These are phyloP conservation scores for Epipyxis sp. DNA, from an alignment of 108 stramenopile genomes.

Conservation along the genomic window DNA sequence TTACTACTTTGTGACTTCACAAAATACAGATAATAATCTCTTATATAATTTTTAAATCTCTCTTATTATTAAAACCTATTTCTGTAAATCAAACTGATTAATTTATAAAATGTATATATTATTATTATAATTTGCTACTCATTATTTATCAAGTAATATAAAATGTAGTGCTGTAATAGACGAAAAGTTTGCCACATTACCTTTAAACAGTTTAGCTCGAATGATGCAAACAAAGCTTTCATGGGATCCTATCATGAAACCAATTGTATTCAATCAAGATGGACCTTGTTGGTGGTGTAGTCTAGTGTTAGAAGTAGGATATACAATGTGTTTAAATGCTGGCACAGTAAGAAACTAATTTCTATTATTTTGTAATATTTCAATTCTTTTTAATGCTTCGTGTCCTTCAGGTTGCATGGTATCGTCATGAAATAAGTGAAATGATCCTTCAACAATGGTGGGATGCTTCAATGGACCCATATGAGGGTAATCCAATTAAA, in stretches of 20 bases:
- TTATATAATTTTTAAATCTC: no score
- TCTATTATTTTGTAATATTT: no score
- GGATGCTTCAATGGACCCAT: slow-evolving; percentile 25
- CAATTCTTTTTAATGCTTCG: no score
- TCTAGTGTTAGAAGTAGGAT: slow-evolving; percentile 7
- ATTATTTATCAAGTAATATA: no score
- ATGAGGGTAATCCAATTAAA: slow-evolving; percentile 23
- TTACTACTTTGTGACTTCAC: no score
- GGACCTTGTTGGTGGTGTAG: slow-evolving; percentile 34
- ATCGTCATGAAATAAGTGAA: slow-evolving; percentile 23
- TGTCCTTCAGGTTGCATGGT: no score
- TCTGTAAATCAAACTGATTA: no score
- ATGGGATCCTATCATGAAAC: slow-evolving; percentile 25
- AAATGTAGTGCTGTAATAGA: slow-evolving; percentile 18
- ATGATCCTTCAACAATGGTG: slow-evolving; percentile 17
- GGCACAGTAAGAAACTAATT: no score
- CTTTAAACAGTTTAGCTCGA: background rate
- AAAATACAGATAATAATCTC: no score
- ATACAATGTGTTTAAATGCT: slow-evolving; percentile 32
- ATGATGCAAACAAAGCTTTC: background rate
- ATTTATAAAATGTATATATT: no score
- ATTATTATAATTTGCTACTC: no score
- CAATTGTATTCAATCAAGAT: slow-evolving; percentile 33
- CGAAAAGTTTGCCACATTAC: background rate
- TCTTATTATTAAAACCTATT: no score